These are phyloP conservation scores for Scedosporium boydii DNA, from an alignment of 2,329 filamentous ascomycete genomes.

Conservation along the genomic window DNA sequence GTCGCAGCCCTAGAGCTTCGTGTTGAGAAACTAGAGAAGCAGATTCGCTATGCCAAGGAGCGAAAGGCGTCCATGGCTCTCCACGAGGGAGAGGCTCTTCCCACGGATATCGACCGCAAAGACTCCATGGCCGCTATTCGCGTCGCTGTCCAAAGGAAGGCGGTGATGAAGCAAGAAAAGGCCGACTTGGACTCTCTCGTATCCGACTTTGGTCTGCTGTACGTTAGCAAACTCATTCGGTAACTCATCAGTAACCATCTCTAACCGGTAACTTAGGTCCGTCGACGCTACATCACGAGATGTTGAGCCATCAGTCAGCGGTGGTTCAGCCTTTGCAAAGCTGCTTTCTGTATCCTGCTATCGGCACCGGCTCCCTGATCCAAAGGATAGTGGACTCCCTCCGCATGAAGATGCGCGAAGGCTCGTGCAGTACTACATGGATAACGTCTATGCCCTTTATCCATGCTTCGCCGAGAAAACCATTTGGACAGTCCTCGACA, in stretches of 20 bases:
- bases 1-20: constrained; percentile 89
- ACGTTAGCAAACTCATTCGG: constrained; percentile 20
- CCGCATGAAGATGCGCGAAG: constrained; percentile 56
- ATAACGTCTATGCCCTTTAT: constrained; percentile 69
- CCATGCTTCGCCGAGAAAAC: constrained; percentile 76
- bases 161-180: constrained; percentile 59
- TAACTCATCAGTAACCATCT: constrained; percentile 6
- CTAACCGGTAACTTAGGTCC: constrained; percentile 43
- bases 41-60: constrained; percentile 59
- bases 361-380: constrained; percentile 1
- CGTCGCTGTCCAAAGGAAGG: constrained; percentile 55
- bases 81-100: constrained; percentile 43
- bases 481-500: constrained; percentile 70
- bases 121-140: constrained; percentile 54
- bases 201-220: constrained; percentile 89
- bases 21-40: constrained; percentile 78
- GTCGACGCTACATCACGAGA: constrained; percentile 92
- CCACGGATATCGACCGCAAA: constrained; percentile 44
- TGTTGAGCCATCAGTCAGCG: constrained; percentile 78
- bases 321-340: constrained; percentile 78
- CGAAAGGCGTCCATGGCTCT: constrained; percentile 62
- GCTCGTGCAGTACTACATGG: constrained; percentile 75
- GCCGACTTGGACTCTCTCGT: constrained; percentile 86
- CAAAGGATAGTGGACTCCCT: constrained; percentile 49
- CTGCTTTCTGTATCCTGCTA: constrained; percentile 41